Conservation (phyloP, 768 basidiomycete genomes). For the Podaxis mareebaensis region DNA sequence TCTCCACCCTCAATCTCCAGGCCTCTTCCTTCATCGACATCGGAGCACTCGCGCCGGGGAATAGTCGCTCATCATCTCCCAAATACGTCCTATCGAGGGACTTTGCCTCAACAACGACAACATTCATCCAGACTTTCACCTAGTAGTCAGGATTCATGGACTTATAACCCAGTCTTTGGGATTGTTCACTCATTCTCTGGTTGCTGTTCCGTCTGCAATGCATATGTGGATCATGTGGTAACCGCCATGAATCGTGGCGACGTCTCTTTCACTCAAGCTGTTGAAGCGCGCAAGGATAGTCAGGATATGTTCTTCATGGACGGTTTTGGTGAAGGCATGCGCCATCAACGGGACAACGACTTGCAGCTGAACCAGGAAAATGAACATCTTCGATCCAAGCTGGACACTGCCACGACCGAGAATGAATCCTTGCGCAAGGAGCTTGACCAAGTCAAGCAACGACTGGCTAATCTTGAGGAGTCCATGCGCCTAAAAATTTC, state of each 20-base stretch:
- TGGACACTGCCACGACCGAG: neutral
- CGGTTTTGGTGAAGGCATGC: conserved; percentile 9
- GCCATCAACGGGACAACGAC: neutral
- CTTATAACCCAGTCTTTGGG: conserved; percentile 4
- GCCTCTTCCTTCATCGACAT: neutral
- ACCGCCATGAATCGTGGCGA: conserved; percentile 2
- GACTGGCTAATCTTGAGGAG: neutral
- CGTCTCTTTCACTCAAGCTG: neutral
- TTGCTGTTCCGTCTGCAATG: conserved; percentile 2
- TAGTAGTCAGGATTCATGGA: neutral
- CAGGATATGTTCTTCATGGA: conserved; percentile 11
- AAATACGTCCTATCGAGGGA: neutral
- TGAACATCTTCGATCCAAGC: neutral
- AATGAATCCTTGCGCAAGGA: conserved; percentile 5
- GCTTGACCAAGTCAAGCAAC: neutral
- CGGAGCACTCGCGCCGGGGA: neutral
- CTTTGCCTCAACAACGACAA: neutral
- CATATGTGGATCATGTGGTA: conserved; percentile 6
- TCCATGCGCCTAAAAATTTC: neutral
- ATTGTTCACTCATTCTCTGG: conserved; percentile 2
- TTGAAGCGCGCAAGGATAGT: neutral
- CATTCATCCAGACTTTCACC: neutral
- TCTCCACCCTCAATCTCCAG: neutral
- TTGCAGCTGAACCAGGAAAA: neutral
- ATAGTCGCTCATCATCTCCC: neutral